phyloP scores from a whole-genome alignment of 805 yeast genomes.

The Teunomyces aglyptinius region DNA sequence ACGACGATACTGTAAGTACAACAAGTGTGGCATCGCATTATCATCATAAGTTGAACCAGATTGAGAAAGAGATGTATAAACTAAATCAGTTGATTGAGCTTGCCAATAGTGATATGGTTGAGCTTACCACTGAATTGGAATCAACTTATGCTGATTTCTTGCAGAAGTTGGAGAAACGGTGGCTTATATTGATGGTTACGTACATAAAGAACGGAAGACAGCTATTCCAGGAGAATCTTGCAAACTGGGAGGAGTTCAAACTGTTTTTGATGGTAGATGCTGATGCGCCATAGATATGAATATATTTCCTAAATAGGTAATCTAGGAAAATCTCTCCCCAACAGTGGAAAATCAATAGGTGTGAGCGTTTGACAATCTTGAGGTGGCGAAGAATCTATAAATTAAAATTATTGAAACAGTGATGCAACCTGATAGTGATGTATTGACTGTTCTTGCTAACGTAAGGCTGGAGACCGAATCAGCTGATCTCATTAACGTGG shows the following conservation, averaged over 20 bases:
- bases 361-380: background rate
- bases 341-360: background rate
- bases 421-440: conserved; percentile 42
- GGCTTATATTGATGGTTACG: conserved; percentile 37
- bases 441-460: conserved; percentile 50
- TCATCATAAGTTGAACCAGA: conserved; percentile 30
- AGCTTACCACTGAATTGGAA: conserved; percentile 43
- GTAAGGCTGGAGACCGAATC: conserved; percentile 64
- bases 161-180: conserved; percentile 39
- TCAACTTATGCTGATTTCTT: conserved; percentile 37
- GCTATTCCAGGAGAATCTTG: conserved; percentile 30
- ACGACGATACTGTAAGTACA: conserved; percentile 9
- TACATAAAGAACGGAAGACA: conserved; percentile 35
- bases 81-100: conserved; percentile 48
- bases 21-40: conserved; percentile 13
- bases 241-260: conserved; percentile 35
- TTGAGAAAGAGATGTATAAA: conserved; percentile 43
- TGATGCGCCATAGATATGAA: background rate
- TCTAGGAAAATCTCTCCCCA: conserved; percentile 3
- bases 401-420: conserved; percentile 17
- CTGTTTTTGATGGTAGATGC: conserved; percentile 7
- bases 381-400: background rate
- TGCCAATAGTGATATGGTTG: conserved; percentile 42
- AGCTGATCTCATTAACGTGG: conserved; percentile 56
- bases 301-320: conserved; percentile 8